Base-by-base conservation (phyloP, 176 grass and related monocot species). In the Oropetium thomaeum region DNA sequence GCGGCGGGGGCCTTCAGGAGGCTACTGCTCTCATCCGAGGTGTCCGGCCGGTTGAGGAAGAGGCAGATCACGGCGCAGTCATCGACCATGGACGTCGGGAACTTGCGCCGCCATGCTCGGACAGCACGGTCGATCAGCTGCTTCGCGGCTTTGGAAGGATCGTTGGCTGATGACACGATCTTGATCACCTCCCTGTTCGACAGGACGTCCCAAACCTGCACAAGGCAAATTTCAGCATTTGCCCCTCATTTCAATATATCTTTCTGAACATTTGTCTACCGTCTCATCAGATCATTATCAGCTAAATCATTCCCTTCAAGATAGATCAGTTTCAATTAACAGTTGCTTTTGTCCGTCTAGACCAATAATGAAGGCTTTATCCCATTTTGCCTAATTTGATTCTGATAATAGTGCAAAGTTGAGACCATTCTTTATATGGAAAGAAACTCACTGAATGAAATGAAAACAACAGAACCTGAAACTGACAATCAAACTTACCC, bases 191-290 rank as follows among this genome's bases (percentile, higher is more conserved):
- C 82, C 74, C 90, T 79, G 73, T 97, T 97, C 4, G 93, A 89
- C 53, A 97, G 84, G 10, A 93, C 90, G 82, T 97, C 93, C 93
- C 93, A 97, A 39, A 97, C 65, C 93, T 97, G 29, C 78, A 75
- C n/a, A 47, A 42, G 40, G 6, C 10, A 42, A 42, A 47, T 17
- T 47, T 47, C 44, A 47, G 1, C 44, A 17, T 47, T 44, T 45
- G 0, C 7, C 39, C 7, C 22, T 76, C 28, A 17, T 44, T 29
- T 20, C 26, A 48, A 20, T 1, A 13, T 73, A 14, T 4, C 4
- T 5, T 1, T 55, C 14, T 58, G 13, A 60, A 60, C 5, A 7
- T 60, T 60, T 60, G 4, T 35, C 33, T 26, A 1, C n/a, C 23
- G 9, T 60, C 38, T 2, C 7, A 74, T 43, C 57, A 75, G 19